Evolutionary conservation across 345 rosid species (phyloP).

Genomic region (Odontarrhena argentea): DNA sequence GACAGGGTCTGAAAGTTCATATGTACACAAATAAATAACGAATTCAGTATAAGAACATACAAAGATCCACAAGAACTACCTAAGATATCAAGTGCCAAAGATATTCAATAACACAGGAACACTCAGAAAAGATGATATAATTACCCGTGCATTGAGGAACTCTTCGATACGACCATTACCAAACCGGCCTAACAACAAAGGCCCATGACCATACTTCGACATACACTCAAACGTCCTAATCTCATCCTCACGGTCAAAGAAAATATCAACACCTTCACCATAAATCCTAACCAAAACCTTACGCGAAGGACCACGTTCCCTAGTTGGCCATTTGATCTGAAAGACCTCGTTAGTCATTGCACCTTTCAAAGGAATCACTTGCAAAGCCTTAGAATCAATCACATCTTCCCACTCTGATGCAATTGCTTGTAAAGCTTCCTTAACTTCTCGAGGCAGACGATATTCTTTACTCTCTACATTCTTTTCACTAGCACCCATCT

Average conservation of each 20-base stretch:
- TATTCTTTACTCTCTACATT: constrained; percentile 36
- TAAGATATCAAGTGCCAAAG: background rate
- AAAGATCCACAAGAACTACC: constrained; percentile 2
- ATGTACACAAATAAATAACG: background rate
- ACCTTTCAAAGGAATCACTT: constrained; percentile 71
- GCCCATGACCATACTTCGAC: constrained; percentile 93
- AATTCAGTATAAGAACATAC: background rate
- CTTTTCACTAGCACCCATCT: constrained; percentile 37
- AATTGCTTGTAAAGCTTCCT: constrained; percentile 58
- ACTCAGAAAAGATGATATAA: background rate
- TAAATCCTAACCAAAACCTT: constrained; percentile 81
- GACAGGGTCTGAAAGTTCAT: constrained; percentile 66
- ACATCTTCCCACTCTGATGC: constrained; percentile 77
- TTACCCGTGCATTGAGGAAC: constrained; percentile 86
- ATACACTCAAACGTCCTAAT: constrained; percentile 82
- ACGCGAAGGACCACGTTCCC: constrained; percentile 37
- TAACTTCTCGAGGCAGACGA: constrained; percentile 44
- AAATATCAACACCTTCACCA: constrained; percentile 88
- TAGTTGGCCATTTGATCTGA: constrained; percentile 84
- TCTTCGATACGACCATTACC: constrained; percentile 84
- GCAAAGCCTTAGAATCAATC: constrained; percentile 55
- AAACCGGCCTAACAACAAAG: constrained; percentile 75
- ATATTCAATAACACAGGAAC: constrained; percentile 3
- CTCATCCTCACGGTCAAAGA: constrained; percentile 79
- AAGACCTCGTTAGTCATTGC: constrained; percentile 94